Evolutionary conservation across 2,329 filamentous ascomycete species (phyloP), one percentile per base, ranked within the genome.

Genomic region (Botryotinia globosa): DNA sequence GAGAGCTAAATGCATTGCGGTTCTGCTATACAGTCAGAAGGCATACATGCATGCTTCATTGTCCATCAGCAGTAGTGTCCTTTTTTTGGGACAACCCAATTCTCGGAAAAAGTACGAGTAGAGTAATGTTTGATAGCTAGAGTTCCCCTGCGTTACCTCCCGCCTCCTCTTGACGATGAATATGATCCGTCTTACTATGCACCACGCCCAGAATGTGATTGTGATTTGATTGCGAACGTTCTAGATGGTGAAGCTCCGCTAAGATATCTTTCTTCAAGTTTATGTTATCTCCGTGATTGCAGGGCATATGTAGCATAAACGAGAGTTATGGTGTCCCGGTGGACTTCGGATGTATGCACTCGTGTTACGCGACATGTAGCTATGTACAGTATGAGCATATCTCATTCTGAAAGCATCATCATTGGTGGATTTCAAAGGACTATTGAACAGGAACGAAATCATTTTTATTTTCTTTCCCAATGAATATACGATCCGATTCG

Each of bases 311-410:
- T n/a, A 48, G 18, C n/a, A n/a, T 45, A 44, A 65, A 48, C 29
- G 63, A 48, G 12, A 48, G 20, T 63, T 63, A 56, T 61, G 58
- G 32, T 39, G 34, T 20, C 37, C 37, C 61, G 25, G 58, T 29
- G 34, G 18, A 18, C 25, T 37, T 59, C 70, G 70, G 70, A 67
- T 59, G 63, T 51, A 68, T 59, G 63, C 51, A 68, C 51, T 59
- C 12, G 62, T 67, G 70, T 72, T 68, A 68, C 70, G 48, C 70
- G 70, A 72, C n/a, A 68, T 68, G 37, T 68, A 68, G 48, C 34
- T 44, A 68, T n/a, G n/a, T n/a, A n/a, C n/a, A n/a, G n/a, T n/a
- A n/a, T 56, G 25, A 32, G 37, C 29, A 54, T n/a, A 34, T 56
- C 48, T 67, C 10, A 22, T 42, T 54, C n/a, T 54, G 45, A 39